A percentile compares a stretch with the other conserved stretches of the same genome.
phyloP scores from a whole-genome alignment of 2,329 filamentous ascomycete genomes.

The Ophiostoma angusticollis region DNA sequence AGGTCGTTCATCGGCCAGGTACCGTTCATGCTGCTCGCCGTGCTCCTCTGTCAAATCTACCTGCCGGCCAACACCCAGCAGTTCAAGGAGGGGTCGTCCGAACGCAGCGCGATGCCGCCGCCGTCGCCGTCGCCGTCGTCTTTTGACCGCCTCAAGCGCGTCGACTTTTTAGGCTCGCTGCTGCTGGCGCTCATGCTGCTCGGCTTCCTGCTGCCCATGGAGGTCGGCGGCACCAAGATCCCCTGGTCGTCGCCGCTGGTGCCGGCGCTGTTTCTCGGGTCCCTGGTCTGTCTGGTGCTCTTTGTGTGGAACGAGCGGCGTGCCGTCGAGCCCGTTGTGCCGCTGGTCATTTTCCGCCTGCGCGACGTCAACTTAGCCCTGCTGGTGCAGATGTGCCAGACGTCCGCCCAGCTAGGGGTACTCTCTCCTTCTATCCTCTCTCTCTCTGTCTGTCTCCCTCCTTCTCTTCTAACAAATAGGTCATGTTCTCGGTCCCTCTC shows the following conservation, averaged over 20 bases:
- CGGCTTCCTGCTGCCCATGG: constrained; percentile 25
- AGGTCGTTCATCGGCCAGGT: constrained; percentile 46
- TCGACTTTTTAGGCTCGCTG: constrained; percentile 46
- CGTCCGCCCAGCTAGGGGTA: constrained; percentile 44
- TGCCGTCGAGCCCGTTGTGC: constrained; percentile 45
- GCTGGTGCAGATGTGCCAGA: constrained; percentile 38
- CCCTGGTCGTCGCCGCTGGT: constrained; percentile 26
- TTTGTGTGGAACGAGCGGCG: constrained; percentile 24
- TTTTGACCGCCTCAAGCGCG: constrained; percentile 29
- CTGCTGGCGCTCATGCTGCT: constrained; percentile 28
- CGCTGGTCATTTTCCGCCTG: constrained; percentile 38
- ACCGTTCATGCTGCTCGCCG: constrained; percentile 39
- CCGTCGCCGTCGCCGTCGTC: too few species aligned
- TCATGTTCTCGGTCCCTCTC: constrained; percentile 54
- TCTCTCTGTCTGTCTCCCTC: neutral
- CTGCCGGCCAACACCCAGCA: constrained; percentile 21
- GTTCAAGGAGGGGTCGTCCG: constrained; percentile 9
- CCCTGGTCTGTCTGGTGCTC: constrained; percentile 18
- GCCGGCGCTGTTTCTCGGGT: constrained; percentile 19
- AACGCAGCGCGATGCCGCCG: too few species aligned
- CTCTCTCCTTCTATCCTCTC: constrained; percentile 13
- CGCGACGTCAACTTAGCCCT: constrained; percentile 41
- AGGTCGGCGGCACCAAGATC: constrained; percentile 27
- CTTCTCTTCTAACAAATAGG: constrained; percentile 17
- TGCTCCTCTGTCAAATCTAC: constrained; percentile 23